Evolutionary conservation across 2,329 filamentous ascomycete genomes (phyloP), one percentile per base, ranked within the genome.

Genomic region (Fusarium secorum): DNA sequence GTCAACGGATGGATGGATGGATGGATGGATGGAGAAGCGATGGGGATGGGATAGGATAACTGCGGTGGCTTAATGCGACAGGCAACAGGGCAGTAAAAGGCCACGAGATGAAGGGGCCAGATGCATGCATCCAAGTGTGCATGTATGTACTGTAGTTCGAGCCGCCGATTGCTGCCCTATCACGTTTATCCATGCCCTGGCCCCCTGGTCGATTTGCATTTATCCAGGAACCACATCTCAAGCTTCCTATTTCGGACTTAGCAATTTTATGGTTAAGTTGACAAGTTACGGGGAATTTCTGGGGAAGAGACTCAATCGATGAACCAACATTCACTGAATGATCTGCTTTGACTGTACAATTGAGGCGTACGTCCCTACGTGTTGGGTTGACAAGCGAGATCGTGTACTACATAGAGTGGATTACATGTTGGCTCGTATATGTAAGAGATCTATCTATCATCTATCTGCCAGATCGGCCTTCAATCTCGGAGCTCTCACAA

Each of bases 151-250:
- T 55, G 38, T 49, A 66, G 48, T 61, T 61, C 64, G 38, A 67
- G 63, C 63, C 63, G 59, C 60, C 44, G 35, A 53, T 60, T 60
- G 42, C 44, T 54, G 55, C 17, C 64, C 64, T 66, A 65, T 65
- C 68, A 64, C 32, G 39, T 53, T 45, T 38, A 57, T 39, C 45
- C 54, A 48, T 41, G 41, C 18, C 46, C 55, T 49, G 35, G n/a
- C 30, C 54, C 60, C 69, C 68, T 60, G 57, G 60, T 51, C 60
- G 38, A 57, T 64, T 58, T 54, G 68, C 52, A 71, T 72, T 71
- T 71, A 71, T 66, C 69, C 69, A 71, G 69, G 69, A 70, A 71
- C 69, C 65, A 57, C 56, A 57, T 66, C 52, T 56, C 46, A 60
- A 72, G 53, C 66, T 70, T 52, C 68, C 68, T 66, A 38, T 70